Base-by-base conservation (phyloP, 2,329 filamentous ascomycete genomes). In the Pseudocercospora pini-densiflorae region DNA sequence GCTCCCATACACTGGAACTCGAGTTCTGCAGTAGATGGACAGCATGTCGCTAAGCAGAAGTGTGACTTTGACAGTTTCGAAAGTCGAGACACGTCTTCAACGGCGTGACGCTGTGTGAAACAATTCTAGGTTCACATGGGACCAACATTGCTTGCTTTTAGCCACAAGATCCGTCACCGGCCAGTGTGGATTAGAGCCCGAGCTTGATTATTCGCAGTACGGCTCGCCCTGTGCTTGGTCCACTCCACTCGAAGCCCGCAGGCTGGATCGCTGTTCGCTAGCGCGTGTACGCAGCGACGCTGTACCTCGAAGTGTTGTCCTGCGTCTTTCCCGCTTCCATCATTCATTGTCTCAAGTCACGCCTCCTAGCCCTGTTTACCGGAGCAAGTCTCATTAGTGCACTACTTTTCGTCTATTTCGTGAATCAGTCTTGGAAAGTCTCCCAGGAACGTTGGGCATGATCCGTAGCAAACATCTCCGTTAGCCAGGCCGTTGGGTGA, bases 401-500 rank as follows among this genome's bases (percentile, higher is more conserved):
- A 29, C 40, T 24, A 27, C 58, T 59, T 19, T 61, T 47, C 49
- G n/a, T 40, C 33, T 31, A 29, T 21, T 29, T 59, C 61, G 61
- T 68, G 61, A 58, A 66, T 47, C 62, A 61, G 57, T 67, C 62
- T 47, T 29, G 43, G 47, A 65, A 62, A 45, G 12, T 62, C 59
- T 45, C 51, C 61, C 61, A 53, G 47, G 3, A 57, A 57, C 43
- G 49, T 55, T 54, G 59, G 62, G 51, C 61, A 69, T 66, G 63
- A 64, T 59, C 62, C 60, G 47, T 60, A 70, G 68, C 68, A 70
- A 68, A 70, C 66, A 67, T 66, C 59, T 64, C 54, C 63, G 55
- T 65, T 66, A 66, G 64, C 27, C 54, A 55, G 27, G 59, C 62
- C 62, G 62, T 65, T 69, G 57, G 64, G 67, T 69, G 64, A 69